Conservation (phyloP, 306 rosid genomes). For the Quercus gilva region DNA sequence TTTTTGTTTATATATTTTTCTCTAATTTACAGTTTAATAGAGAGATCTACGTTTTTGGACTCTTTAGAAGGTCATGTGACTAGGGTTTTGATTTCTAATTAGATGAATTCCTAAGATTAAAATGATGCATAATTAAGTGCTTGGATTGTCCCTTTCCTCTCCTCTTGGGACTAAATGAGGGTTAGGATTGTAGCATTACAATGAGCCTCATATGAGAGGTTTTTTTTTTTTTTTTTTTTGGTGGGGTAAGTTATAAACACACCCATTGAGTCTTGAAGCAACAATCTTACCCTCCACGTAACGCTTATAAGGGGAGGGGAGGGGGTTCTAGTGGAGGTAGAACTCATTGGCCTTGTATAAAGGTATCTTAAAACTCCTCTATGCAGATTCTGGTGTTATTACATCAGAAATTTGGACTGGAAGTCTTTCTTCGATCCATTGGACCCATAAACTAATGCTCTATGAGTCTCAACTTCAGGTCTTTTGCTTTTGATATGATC, state of each 20-base stretch:
- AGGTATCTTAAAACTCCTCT: background rate
- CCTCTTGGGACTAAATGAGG: background rate
- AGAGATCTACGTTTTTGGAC: background rate
- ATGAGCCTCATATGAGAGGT: background rate
- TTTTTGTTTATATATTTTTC: background rate
- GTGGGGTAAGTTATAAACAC: background rate
- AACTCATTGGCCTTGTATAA: background rate
- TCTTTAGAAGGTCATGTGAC: background rate
- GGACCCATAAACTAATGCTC: background rate
- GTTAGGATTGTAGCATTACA: background rate
- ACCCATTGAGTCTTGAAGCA: background rate
- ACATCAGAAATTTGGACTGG: background rate
- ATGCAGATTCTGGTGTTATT: background rate
- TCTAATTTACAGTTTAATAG: background rate
- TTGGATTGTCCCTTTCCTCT: too few species aligned
- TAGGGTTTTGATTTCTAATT: background rate
- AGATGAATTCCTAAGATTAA: background rate
- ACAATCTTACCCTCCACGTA: background rate
- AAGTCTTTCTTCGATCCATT: background rate
- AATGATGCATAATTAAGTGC: background rate
- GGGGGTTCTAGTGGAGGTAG: background rate
- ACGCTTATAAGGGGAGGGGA: background rate
- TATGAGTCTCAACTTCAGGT: background rate
- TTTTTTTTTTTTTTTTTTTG: too few species aligned
- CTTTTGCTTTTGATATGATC: background rate